Conservation (phyloP, 2,329 filamentous ascomycete species). For the Raffaelea ambrosiae region DNA sequence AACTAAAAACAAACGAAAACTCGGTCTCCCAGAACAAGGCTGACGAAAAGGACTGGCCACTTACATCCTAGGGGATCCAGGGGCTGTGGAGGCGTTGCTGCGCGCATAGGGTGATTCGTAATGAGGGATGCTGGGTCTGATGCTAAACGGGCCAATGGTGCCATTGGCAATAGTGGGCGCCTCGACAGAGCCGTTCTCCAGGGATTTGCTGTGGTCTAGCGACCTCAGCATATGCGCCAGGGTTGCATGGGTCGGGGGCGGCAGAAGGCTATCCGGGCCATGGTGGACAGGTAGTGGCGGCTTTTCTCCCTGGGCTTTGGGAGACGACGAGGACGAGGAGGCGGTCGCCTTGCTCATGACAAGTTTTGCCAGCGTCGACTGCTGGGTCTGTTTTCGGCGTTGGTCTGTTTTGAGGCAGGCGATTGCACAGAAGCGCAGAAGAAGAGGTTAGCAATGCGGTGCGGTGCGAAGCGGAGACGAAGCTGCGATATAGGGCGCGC, state of each 20-base stretch:
- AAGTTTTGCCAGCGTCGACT: conserved; percentile 19
- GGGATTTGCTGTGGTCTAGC: conserved; percentile 13
- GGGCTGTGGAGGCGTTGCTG: conserved; percentile 50
- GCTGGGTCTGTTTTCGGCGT: conserved; percentile 15
- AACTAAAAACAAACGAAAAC: too few relatives aligned
- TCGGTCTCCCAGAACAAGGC: background rate
- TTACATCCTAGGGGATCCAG: conserved; percentile 51
- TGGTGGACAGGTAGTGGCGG: conserved; percentile 19
- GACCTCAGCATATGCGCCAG: conserved; percentile 24
- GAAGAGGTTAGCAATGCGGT: background rate
- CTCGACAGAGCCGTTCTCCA: background rate
- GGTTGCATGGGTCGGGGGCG: conserved; percentile 15
- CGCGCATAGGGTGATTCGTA: conserved; percentile 48
- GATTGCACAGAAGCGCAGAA: background rate
- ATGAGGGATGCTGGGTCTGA: conserved; percentile 19
- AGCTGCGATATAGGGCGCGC: background rate
- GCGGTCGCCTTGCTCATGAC: conserved; percentile 23
- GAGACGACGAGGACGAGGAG: conserved; percentile 21
- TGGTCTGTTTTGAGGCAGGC: conserved; percentile 1
- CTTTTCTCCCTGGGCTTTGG: conserved; percentile 13
- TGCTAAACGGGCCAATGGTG: conserved; percentile 17
- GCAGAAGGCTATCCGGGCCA: conserved; percentile 11
- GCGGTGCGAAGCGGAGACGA: background rate
- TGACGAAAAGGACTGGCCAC: conserved; percentile 18
- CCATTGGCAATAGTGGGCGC: conserved; percentile 27